Conservation (phyloP, 1,139 yeast genomes). For the Sugiyamaella grinbergsii region DNA sequence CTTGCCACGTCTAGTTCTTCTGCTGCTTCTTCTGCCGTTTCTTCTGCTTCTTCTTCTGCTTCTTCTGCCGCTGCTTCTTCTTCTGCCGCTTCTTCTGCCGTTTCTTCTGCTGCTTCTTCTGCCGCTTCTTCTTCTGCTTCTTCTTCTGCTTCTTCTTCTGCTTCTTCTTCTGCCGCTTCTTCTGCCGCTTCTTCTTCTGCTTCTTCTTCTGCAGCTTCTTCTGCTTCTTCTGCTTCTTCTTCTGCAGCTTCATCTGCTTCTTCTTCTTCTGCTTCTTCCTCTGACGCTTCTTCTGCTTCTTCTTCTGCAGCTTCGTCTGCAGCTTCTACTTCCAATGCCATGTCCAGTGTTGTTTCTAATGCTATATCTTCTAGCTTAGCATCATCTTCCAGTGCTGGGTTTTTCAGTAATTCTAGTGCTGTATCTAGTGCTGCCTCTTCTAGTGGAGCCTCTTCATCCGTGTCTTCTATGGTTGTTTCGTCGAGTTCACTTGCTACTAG, state of each 20-base stretch:
- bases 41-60: conserved; percentile 5
- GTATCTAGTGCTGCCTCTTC: not conserved
- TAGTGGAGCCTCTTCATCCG: not conserved
- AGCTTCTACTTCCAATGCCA: too few relatives aligned
- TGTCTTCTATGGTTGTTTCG: not conserved
- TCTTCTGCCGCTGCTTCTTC: conserved; percentile 1
- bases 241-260: conserved; percentile 3
- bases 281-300: too few relatives aligned
- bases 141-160: not conserved
- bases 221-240: conserved; percentile 3
- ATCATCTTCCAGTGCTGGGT: not conserved
- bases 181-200: not conserved
- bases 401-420: not conserved
- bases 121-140: conserved; percentile 4
- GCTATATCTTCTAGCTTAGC: not conserved
- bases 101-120: not conserved
- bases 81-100: conserved; percentile 6
- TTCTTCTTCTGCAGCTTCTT: not conserved
- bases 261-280: too few relatives aligned
- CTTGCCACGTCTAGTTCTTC: not conserved
- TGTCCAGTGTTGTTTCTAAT: too few relatives aligned
- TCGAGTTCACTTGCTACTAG: not conserved
- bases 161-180: conserved; percentile 5
- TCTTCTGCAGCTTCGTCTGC: too few relatives aligned
- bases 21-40: conserved; percentile 1